Evolutionary conservation across 176 grass and related monocot genomes (phyloP), one percentile per base, ranked within the genome.

Genomic region (Oryza rufipogon): DNA sequence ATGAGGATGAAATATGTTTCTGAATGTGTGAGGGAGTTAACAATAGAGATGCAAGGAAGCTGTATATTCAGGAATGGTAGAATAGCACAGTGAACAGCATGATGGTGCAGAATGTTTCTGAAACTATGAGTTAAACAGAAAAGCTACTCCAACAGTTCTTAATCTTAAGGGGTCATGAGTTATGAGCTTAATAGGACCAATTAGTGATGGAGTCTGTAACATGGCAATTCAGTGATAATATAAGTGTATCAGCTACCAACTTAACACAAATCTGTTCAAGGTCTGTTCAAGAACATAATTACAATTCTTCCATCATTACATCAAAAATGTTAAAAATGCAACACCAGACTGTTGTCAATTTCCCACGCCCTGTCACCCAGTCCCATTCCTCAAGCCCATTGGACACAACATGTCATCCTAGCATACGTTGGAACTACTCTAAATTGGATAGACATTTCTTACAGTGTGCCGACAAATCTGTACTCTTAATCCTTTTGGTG

Each of bases 31-130:
- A 52, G 49, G 51, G 54, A 58, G 19, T 58, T 20, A n/a, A 19
- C 19, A 56, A 58, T 19, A 58, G 4, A 14, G 19, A 58, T 8
- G 1, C 0, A n/a, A 46, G 4, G 11, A 20, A 4, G 54, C 4
- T 47, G 15, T 38, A 64, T 82, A 56, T 7, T 88, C 6, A n/a
- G 73, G 10, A 30, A 58, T 68, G 30, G 73, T 51, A 72, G 15
- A 65, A 42, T 6, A 30, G 0, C 52, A 42, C 8, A 64, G n/a
- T 22, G 10, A 39, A 6, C 11, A 19, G 26, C 9, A 14, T 20
- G 48, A 66, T 76, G 70, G 11, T 42, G 32, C 0, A 0, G 22
- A 46, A 70, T 45, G 22, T 74, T 66, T 81, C 19, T 28, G 9
- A 70, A 81, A 76, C 19, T 15, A 77, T 3, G 28, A 9, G 17